Percentiles rank a stretch among this genome's conserved stretches.
These are phyloP conservation scores for Obelidium mucronatum DNA, from an alignment of 192 early-diverging fungal genomes.

Conservation along the genomic window DNA sequence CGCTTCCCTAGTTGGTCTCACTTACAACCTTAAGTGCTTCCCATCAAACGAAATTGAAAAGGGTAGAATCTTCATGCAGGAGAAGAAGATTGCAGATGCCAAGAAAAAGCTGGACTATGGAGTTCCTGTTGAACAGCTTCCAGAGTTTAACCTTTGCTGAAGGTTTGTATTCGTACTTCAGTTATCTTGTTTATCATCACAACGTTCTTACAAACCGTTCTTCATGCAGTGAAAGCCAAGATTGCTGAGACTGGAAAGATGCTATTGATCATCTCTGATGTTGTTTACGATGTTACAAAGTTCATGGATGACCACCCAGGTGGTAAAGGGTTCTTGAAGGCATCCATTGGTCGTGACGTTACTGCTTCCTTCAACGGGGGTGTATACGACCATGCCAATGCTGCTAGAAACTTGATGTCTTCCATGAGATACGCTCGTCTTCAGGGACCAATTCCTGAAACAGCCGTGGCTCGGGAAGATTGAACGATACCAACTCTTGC, in stretches of 20 bases:
- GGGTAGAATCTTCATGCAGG: constrained; percentile 75
- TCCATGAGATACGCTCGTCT: constrained; percentile 46
- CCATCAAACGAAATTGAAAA: constrained; percentile 58
- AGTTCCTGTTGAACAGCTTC: constrained; percentile 70
- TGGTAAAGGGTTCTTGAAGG: constrained; percentile 73
- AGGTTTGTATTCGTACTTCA: constrained; percentile 48
- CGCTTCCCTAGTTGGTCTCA: constrained; percentile 47
- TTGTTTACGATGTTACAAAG: constrained; percentile 60
- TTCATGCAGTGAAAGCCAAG: constrained; percentile 60
- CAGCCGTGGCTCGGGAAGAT: not conserved
- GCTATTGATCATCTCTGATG: constrained; percentile 84
- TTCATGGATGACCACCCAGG: constrained; percentile 94
- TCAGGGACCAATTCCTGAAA: constrained; percentile 33
- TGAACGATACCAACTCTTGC: not conserved
- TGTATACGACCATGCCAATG: constrained; percentile 91
- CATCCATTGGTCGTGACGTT: constrained; percentile 83
- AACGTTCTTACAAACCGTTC: no score
- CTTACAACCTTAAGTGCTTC: constrained; percentile 57
- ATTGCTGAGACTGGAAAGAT: constrained; percentile 74
- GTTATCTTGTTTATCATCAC: constrained; percentile 1
- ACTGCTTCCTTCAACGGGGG: constrained; percentile 85
- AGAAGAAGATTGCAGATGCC: constrained; percentile 73
- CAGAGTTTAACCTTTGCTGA: constrained; percentile 51
- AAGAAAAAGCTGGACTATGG: constrained; percentile 78
- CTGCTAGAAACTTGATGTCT: constrained; percentile 81